Percentiles rank a stretch among this genome's conserved stretches.
Conservation (phyloP, 306 rosid genomes). For the Vigna reflexopilosa region DNA sequence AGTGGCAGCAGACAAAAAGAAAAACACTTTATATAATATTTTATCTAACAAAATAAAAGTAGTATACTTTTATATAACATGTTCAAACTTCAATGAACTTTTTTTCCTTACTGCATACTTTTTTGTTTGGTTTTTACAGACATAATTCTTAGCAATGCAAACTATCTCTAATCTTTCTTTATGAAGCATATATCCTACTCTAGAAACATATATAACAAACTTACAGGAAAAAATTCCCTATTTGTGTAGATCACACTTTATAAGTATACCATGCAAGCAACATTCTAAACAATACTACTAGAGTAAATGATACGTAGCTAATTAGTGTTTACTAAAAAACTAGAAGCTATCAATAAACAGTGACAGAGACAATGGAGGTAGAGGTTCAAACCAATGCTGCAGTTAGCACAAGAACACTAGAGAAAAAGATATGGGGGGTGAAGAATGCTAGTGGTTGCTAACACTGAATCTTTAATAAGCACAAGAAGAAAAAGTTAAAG, state of each 20-base stretch:
- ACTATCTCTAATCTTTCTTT: not conserved
- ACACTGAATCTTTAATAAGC: constrained; percentile 20
- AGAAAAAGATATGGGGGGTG: not conserved
- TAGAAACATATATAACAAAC: not conserved
- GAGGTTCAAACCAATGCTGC: constrained; percentile 25
- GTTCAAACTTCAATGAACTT: not conserved
- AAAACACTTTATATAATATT: not conserved
- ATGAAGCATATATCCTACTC: not conserved
- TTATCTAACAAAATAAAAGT: not conserved
- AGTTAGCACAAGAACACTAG: constrained; percentile 35
- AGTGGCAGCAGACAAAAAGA: not conserved
- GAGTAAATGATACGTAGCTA: not conserved
- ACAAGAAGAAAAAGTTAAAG: constrained; percentile 30
- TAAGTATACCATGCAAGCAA: constrained; percentile 14
- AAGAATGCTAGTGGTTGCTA: not conserved
- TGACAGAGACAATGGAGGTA: constrained; percentile 17
- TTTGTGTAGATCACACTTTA: not conserved
- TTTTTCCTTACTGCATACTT: not conserved
- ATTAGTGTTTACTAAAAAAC: not conserved
- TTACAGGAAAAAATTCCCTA: not conserved
- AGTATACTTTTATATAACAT: constrained; percentile 3
- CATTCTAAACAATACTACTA: not conserved
- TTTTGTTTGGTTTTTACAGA: not conserved
- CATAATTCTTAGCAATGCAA: not conserved
- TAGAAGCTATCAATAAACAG: not conserved